phyloP scores from a whole-genome alignment of 495 filamentous ascomycete genomes.

The Corynascus novoguineensis region DNA sequence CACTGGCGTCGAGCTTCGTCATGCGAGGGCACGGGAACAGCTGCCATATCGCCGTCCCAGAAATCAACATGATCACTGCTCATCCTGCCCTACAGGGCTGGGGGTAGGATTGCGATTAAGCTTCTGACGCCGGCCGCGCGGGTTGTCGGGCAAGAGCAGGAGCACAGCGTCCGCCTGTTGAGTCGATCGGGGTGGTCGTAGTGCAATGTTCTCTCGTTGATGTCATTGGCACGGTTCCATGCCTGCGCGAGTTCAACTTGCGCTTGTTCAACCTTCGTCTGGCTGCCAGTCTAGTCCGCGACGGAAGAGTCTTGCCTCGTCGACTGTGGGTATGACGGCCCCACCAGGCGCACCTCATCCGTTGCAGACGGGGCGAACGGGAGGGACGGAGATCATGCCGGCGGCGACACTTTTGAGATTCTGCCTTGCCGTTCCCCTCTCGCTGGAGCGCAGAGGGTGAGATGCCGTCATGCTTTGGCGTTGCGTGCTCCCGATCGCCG shows the following conservation, averaged over 20 bases:
- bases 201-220: not conserved
- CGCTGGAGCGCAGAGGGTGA: not conserved
- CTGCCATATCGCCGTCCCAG: not conserved
- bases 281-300: too few species aligned
- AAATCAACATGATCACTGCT: not conserved
- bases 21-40: not conserved
- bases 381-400: not conserved
- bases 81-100: conserved; percentile 18
- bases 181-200: not conserved
- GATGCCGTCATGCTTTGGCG: not conserved
- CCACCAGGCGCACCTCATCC: too few species aligned
- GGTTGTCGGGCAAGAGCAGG: not conserved
- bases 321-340: too few species aligned
- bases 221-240: too few species aligned
- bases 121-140: conserved; percentile 15
- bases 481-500: not conserved
- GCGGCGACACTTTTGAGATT: too few species aligned
- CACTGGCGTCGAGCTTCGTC: not conserved
- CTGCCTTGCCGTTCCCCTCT: not conserved
- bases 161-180: not conserved
- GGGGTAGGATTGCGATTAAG: conserved; percentile 15
- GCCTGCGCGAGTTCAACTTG: not conserved
- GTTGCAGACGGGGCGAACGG: too few species aligned
- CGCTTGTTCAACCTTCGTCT: too few species aligned
- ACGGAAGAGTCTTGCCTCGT: too few species aligned